These are phyloP conservation scores for Ophiostoma tasmaniense DNA, from an alignment of 2,329 filamentous ascomycete genomes.

Conservation along the genomic window DNA sequence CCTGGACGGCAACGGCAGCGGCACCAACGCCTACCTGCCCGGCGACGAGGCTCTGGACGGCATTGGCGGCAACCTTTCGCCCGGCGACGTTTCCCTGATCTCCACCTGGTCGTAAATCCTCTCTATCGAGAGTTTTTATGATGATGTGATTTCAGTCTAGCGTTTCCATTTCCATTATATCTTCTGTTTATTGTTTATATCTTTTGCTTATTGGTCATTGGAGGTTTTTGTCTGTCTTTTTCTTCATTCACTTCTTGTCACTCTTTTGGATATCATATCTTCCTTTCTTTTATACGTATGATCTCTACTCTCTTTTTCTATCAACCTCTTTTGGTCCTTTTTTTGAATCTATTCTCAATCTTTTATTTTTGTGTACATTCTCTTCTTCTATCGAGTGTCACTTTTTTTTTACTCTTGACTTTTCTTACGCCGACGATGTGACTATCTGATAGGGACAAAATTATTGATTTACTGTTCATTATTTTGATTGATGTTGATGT, in stretches of 20 bases:
- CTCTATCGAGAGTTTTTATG: not conserved
- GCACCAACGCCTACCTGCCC: slow-evolving; percentile 30
- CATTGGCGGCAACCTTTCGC: slow-evolving; percentile 29
- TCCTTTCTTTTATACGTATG: slow-evolving; percentile 3
- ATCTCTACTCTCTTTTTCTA: not conserved
- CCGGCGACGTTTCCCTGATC: slow-evolving; percentile 22
- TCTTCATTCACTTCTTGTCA: slow-evolving; percentile 3
- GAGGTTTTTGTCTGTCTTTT: not conserved
- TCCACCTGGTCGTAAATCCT: slow-evolving; percentile 18
- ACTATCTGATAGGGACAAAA: slow-evolving; percentile 4
- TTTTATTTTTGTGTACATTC: slow-evolving; percentile 1
- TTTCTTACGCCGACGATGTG: slow-evolving; percentile 4
- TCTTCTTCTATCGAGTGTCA: slow-evolving; percentile 3
- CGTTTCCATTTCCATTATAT: not conserved
- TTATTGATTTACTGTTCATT: not conserved
- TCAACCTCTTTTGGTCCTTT: not conserved
- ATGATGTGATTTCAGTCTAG: slow-evolving; percentile 5
- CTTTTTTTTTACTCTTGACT: not conserved
- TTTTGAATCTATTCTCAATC: too few species aligned
- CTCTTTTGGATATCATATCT: slow-evolving; percentile 8
- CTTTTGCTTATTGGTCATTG: not conserved
- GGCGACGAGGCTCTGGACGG: slow-evolving; percentile 29
- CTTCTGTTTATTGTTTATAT: not conserved
- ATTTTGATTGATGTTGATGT: not conserved
- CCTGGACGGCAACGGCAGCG: slow-evolving; percentile 26